phyloP scores from a whole-genome alignment of 148 eudicot genomes.

The Camellia lanceoleosa region DNA sequence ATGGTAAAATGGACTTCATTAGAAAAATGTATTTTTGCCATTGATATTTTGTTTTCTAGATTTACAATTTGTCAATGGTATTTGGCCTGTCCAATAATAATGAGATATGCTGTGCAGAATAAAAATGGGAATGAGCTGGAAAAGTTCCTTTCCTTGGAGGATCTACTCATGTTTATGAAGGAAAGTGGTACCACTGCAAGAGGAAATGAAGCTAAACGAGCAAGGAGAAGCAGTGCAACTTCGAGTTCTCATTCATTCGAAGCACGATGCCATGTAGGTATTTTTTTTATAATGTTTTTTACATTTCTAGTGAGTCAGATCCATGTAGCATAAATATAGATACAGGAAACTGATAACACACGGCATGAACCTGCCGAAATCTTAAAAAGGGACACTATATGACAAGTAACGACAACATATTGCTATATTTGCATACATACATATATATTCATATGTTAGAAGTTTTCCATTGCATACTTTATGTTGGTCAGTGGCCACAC shows the following conservation, averaged over 20 bases:
- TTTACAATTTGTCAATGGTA: neutral
- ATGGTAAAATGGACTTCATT: no score
- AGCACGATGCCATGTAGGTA: slow-evolving; percentile 60
- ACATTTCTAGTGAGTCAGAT: neutral
- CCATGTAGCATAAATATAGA: no score
- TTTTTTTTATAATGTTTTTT: slow-evolving; percentile 1
- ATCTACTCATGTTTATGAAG: slow-evolving; percentile 38
- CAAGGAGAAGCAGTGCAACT: slow-evolving; percentile 31
- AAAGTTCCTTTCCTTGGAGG: slow-evolving; percentile 41
- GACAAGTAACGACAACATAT: no score
- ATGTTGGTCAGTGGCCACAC: no score
- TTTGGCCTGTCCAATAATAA: slow-evolving; percentile 15
- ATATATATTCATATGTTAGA: no score
- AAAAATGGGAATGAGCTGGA: slow-evolving; percentile 31
- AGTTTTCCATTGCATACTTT: no score
- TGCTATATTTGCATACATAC: no score
- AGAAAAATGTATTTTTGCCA: neutral
- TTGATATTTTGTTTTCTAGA: neutral
- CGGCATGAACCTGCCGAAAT: no score
- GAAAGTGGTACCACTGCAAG: slow-evolving; percentile 28
- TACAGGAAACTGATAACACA: no score
- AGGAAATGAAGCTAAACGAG: slow-evolving; percentile 33
- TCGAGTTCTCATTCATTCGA: slow-evolving; percentile 37
- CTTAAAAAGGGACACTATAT: no score
- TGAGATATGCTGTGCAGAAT: slow-evolving; percentile 34